A percentile compares a stretch with the other conserved stretches of the same genome.
phyloP scores from a whole-genome alignment of 1,139 yeast genomes.

The Scheffersomyces stambukii region DNA sequence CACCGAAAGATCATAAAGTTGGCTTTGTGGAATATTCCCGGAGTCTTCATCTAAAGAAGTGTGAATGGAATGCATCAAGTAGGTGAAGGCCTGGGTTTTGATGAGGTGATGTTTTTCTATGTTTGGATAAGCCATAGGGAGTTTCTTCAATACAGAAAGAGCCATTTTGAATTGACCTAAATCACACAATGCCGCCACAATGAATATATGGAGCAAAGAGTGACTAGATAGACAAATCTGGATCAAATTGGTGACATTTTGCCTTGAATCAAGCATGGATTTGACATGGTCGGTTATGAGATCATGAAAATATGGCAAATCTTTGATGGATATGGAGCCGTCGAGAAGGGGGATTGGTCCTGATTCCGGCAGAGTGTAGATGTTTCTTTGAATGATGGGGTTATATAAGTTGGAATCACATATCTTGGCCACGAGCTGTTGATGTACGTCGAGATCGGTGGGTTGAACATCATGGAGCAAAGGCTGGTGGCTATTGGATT shows the following conservation, averaged over 20 bases:
- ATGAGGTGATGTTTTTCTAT: conserved; percentile 1
- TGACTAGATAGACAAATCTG: conserved; percentile 15
- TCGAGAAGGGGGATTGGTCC: conserved; percentile 19
- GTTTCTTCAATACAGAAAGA: conserved; percentile 17
- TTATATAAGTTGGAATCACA: conserved; percentile 15
- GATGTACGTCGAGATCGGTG: conserved; percentile 16
- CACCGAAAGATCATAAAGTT: conserved; percentile 4
- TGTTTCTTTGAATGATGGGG: conserved; percentile 27
- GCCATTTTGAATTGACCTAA: conserved; percentile 24
- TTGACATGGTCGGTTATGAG: conserved; percentile 17
- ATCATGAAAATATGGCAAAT: conserved; percentile 27
- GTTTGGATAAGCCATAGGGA: conserved; percentile 15
- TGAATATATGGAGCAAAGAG: conserved; percentile 20
- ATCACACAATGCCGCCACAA: conserved; percentile 26
- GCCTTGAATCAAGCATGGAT: conserved; percentile 13
- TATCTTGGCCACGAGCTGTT: conserved; percentile 10
- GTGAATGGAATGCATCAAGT: too few relatives aligned
- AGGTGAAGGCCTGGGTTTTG: conserved; percentile 7
- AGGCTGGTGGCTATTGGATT: conserved; percentile 10
- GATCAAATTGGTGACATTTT: conserved; percentile 1
- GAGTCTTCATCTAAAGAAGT: too few relatives aligned
- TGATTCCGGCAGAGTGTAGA: conserved; percentile 18
- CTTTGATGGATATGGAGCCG: conserved; percentile 23
- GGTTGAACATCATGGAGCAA: conserved; percentile 6
- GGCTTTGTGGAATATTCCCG: too few relatives aligned